Percentiles rank a stretch among this genome's conserved stretches.
phyloP scores from a whole-genome alignment of 202 grass and related monocot genomes.

The Hordeum pubiflorum region DNA sequence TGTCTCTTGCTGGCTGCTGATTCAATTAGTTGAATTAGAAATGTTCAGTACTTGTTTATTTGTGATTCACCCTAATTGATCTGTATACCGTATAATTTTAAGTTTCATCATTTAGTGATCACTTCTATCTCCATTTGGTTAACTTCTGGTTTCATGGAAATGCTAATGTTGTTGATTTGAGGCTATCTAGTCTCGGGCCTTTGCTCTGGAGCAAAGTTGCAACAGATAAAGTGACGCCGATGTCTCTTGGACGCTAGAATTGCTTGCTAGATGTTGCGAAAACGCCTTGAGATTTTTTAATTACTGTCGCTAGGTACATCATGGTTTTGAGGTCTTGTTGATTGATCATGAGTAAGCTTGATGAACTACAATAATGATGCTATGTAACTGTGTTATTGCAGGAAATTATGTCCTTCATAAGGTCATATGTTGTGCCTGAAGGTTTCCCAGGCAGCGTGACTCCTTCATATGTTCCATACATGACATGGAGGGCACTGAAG shows the following conservation, averaged over 20 bases:
- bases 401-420: conserved; percentile 88
- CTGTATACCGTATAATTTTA: background rate
- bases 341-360: background rate
- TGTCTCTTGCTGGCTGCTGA: background rate
- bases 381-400: conserved; percentile 20
- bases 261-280: background rate
- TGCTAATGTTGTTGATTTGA: background rate
- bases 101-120: background rate
- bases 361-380: conserved; percentile 6
- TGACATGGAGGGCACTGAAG: conserved; percentile 98
- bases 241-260: background rate
- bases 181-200: background rate
- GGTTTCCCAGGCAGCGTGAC: conserved; percentile 89
- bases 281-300: background rate
- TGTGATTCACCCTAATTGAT: background rate
- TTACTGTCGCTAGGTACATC: background rate
- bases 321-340: background rate
- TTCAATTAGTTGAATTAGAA: background rate
- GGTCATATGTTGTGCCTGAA: conserved; percentile 94
- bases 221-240: background rate
- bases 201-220: background rate
- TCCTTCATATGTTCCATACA: conserved; percentile 98
- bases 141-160: background rate
- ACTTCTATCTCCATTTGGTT: background rate
- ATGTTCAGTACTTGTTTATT: background rate